Conservation (phyloP, 2,329 filamentous ascomycete species). For the Ascochyta koolunga region DNA sequence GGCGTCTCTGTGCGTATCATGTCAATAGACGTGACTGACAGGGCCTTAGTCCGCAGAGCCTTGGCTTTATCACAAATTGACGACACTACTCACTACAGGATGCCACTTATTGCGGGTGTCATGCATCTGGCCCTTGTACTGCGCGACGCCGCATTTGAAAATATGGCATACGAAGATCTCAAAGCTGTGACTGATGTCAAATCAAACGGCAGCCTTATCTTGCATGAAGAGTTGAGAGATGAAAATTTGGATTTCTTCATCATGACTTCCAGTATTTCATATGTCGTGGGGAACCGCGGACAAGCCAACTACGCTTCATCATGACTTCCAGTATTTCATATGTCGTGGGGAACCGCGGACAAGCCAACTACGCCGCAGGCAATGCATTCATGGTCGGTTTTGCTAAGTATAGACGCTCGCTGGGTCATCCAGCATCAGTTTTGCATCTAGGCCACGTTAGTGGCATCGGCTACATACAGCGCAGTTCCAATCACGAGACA, state of each 20-base stretch:
- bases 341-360: conserved; percentile 39
- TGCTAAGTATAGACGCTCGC: conserved; percentile 17
- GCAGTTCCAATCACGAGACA: neutral
- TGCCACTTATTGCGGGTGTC: conserved; percentile 21
- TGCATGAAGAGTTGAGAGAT: conserved; percentile 14
- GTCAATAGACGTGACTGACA: no score
- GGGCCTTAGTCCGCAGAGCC: no score
- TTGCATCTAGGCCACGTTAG: conserved; percentile 61
- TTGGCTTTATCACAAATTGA: no score
- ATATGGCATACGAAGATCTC: conserved; percentile 15
- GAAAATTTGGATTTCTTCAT: no score
- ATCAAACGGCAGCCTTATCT: conserved; percentile 13
- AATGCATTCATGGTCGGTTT: conserved; percentile 44
- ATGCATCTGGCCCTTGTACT: conserved; percentile 19
- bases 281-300: conserved; percentile 33
- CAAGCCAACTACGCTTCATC: conserved; percentile 57
- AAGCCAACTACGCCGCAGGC: conserved; percentile 55
- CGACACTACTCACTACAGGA: no score
- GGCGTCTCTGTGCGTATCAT: no score
- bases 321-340: no score
- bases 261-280: conserved; percentile 32
- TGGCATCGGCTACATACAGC: conserved; percentile 46
- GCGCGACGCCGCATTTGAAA: conserved; percentile 15
- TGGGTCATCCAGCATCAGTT: conserved; percentile 44
- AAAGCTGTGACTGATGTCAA: conserved; percentile 16